Conservation (phyloP, 495 filamentous ascomycete genomes). For the Neurospora sublineolata region DNA sequence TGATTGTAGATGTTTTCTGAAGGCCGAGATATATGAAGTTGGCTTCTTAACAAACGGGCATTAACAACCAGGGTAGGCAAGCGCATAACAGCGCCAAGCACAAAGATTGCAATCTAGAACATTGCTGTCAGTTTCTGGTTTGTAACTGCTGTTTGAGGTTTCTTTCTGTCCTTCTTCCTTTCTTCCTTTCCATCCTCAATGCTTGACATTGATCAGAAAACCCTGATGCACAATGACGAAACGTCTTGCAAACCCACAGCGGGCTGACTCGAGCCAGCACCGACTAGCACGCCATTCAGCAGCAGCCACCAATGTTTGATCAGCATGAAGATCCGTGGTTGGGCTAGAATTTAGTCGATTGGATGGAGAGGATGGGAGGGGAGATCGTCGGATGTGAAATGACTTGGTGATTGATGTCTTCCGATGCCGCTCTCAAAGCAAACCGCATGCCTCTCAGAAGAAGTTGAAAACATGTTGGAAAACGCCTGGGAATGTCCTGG, state of each 20-base stretch:
- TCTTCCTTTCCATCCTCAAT: neutral
- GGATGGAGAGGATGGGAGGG: neutral
- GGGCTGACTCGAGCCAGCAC: neutral
- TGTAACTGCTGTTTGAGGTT: neutral
- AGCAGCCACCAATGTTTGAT: neutral
- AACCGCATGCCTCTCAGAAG: neutral
- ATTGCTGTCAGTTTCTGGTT: neutral
- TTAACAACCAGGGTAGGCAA: neutral
- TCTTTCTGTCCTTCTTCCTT: neutral
- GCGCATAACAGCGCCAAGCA: neutral
- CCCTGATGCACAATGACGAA: neutral
- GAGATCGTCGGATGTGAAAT: neutral
- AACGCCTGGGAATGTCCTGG: neutral
- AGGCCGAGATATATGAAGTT: neutral
- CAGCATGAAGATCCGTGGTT: neutral
- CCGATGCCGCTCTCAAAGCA: neutral
- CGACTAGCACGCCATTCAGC: neutral
- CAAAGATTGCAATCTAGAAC: neutral
- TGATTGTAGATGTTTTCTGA: neutral
- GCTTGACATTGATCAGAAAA: neutral
- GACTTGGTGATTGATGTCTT: neutral
- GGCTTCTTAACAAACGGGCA: neutral
- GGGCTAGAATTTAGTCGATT: neutral
- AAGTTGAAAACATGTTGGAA: neutral
- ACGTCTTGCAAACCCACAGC: neutral